phyloP scores from a whole-genome alignment of 106 monocot species.

The Allium cepa region DNA sequence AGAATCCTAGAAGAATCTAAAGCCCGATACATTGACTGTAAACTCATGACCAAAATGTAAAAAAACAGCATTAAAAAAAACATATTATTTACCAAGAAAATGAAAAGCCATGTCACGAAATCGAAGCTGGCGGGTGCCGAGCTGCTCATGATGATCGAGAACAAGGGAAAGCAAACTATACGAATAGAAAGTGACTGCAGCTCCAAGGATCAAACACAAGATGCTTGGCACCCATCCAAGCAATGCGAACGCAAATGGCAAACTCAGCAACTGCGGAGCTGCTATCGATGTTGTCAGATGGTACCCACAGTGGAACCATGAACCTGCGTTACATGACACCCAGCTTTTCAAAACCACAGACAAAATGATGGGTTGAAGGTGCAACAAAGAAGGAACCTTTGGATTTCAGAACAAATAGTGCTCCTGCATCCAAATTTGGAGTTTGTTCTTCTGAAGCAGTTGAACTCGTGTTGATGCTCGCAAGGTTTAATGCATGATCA shows the following conservation, averaged over 20 bases:
- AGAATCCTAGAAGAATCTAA: not conserved
- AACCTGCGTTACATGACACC: conserved; percentile 24
- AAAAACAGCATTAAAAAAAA: not conserved
- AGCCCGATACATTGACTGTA: not conserved
- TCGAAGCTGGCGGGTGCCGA: conserved; percentile 61
- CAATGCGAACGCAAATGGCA: conserved; percentile 65
- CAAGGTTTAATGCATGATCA: too few relatives aligned
- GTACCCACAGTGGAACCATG: conserved; percentile 90
- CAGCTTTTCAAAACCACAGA: not conserved
- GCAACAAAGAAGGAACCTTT: not conserved
- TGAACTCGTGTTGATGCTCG: too few relatives aligned
- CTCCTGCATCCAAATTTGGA: conserved; percentile 2
- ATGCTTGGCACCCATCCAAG: conserved; percentile 69
- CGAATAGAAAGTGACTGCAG: conserved; percentile 83
- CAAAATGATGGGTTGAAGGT: not conserved
- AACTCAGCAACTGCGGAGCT: conserved; percentile 75
- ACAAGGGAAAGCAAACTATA: conserved; percentile 84
- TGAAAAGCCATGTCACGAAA: conserved; percentile 83
- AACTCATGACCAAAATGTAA: not conserved
- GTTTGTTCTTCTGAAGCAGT: too few relatives aligned
- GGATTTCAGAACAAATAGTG: conserved; percentile 14
- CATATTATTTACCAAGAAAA: conserved; percentile 42
- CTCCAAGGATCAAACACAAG: conserved; percentile 35
- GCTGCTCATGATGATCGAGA: conserved; percentile 66
- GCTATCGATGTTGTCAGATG: conserved; percentile 92